A percentile compares a stretch with the other conserved stretches of the same genome.
Evolutionary conservation across 2,329 filamentous ascomycete species (phyloP).

Genomic region (Apiospora koreana): DNA sequence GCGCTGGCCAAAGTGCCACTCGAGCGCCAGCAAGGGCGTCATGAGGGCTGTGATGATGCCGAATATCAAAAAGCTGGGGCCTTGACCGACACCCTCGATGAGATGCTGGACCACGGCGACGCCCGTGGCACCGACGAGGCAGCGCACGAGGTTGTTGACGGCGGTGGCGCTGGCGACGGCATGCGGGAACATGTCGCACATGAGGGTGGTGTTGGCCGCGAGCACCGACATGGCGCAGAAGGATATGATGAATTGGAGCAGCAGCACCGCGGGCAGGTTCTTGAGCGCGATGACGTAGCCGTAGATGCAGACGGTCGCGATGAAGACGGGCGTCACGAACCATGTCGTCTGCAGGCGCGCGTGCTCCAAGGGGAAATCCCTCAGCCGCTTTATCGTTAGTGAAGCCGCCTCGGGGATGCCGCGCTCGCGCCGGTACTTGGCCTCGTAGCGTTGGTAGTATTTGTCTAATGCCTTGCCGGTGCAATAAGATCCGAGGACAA

Average conservation of each 20-base stretch:
- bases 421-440: constrained; percentile 30
- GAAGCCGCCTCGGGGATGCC: constrained; percentile 25
- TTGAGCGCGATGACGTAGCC: constrained; percentile 32
- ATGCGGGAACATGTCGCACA: constrained; percentile 34
- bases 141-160: constrained; percentile 36
- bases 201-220: constrained; percentile 34
- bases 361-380: constrained; percentile 45
- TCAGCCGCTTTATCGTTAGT: constrained; percentile 24
- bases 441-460: constrained; percentile 32
- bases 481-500: constrained; percentile 40
- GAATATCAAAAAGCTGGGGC: background rate
- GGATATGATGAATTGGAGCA: constrained; percentile 37
- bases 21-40: background rate
- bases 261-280: constrained; percentile 23
- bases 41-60: background rate
- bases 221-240: constrained; percentile 38
- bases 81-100: background rate
- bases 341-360: constrained; percentile 40
- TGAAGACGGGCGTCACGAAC: constrained; percentile 39
- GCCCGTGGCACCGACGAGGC: constrained; percentile 30
- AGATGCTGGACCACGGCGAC: constrained; percentile 17
- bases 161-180: constrained; percentile 33
- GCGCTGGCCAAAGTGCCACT: background rate
- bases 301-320: constrained; percentile 34
- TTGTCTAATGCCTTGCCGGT: constrained; percentile 44